Conservation (phyloP, 2,329 filamentous ascomycete genomes). For the Thelonectria olida region DNA sequence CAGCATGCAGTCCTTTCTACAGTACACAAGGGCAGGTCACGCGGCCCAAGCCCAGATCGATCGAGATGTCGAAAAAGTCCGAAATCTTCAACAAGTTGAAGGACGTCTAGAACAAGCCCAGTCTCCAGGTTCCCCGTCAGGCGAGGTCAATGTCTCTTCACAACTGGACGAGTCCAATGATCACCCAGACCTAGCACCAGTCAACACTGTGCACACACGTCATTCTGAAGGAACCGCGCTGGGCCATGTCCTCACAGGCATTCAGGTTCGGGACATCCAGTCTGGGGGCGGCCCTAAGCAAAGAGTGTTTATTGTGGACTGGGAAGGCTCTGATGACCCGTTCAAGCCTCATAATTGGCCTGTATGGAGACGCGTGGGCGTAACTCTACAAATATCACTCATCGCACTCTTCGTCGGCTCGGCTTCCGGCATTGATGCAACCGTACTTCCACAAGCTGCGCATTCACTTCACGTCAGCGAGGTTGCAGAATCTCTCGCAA, state of each 20-base stretch:
- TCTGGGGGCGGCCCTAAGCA: slow-evolving; percentile 35
- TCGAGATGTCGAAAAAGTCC: slow-evolving; percentile 26
- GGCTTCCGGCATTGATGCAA: slow-evolving; percentile 63
- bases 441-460: slow-evolving; percentile 55
- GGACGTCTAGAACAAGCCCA: no score
- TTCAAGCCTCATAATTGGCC: slow-evolving; percentile 58
- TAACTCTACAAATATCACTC: slow-evolving; percentile 52
- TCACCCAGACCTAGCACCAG: slow-evolving; percentile 1
- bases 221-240: slow-evolving; percentile 31
- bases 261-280: slow-evolving; percentile 41
- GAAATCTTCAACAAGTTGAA: not conserved
- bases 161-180: not conserved
- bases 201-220: slow-evolving; percentile 19
- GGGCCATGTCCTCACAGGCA: slow-evolving; percentile 42
- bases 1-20: slow-evolving; percentile 31
- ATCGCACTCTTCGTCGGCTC: slow-evolving; percentile 61
- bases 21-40: slow-evolving; percentile 27
- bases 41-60: slow-evolving; percentile 35
- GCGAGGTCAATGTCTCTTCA: not conserved
- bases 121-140: no score
- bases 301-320: slow-evolving; percentile 45
- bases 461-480: slow-evolving; percentile 57
- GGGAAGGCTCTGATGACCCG: slow-evolving; percentile 48
- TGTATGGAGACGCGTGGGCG: slow-evolving; percentile 46
- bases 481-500: slow-evolving; percentile 60